These are phyloP conservation scores for Rhodofomes roseus DNA, from an alignment of 1,284 basidiomycete species.

Conservation along the genomic window DNA sequence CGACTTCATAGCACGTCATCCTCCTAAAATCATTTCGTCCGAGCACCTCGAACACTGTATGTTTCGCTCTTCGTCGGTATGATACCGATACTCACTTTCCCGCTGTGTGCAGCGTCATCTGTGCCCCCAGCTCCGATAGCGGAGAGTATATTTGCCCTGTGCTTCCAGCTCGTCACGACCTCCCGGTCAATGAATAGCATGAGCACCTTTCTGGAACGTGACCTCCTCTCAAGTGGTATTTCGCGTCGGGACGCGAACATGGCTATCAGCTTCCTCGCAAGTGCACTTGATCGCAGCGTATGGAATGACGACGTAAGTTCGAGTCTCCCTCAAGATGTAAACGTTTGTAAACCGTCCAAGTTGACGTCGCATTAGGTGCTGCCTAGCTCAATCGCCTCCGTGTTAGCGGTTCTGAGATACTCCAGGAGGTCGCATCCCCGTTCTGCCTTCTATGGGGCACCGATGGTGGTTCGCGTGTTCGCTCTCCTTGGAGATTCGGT, in stretches of 20 bases:
- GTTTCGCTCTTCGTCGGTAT: neutral
- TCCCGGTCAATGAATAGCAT: neutral
- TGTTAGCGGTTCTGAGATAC: too few species aligned
- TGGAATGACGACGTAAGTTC: neutral
- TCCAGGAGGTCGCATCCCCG: neutral
- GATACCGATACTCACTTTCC: neutral
- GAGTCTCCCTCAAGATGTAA: neutral
- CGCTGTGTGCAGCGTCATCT: neutral
- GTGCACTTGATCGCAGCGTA: neutral
- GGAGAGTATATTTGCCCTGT: neutral
- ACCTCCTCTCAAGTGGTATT: neutral
- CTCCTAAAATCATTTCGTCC: neutral
- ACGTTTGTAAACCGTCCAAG: too few species aligned
- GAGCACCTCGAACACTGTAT: neutral
- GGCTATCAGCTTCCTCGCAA: neutral
- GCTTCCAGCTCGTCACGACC: neutral
- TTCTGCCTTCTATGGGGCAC: neutral
- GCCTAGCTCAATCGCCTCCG: too few species aligned
- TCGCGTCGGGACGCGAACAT: neutral
- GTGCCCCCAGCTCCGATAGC: neutral
- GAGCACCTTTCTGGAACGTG: neutral
- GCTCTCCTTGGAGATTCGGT: neutral
- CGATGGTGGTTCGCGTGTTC: neutral
- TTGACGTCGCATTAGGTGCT: neutral
- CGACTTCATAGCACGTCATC: neutral